Evolutionary conservation across 495 filamentous ascomycete genomes (phyloP), one percentile per base, ranked within the genome.

Genomic region (Neohortaea acidophila): DNA sequence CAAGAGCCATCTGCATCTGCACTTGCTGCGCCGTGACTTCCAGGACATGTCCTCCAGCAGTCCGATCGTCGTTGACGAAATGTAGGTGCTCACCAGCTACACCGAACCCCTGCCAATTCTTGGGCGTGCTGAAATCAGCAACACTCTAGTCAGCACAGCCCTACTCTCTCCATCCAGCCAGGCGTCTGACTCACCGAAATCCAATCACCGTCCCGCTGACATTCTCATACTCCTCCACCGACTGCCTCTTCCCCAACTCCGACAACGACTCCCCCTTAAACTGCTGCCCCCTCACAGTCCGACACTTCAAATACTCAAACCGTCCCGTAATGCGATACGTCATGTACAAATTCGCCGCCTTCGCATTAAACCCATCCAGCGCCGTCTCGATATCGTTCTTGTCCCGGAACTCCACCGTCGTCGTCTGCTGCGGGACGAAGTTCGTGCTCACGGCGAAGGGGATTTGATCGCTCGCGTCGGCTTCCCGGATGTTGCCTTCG

Each of bases 61-160:
- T 38, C 33, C 61, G 43, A 22, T 65, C 64, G 15, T 60, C 59
- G 0, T 47, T 53, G 45, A 72, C 57, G 40, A 70, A 70, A 43
- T 72, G 68, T 31, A 69, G 29, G 48, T 72, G 68, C 29, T 65
- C 58, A 1, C 68, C 66, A 9, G 58, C 60, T 0, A 72, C 64
- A 23, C 62, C 61, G 31, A 72, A 55, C 9, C 66, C 66, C 43
- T 60, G 59, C 34, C 58, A 54, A 35, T 60, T 70, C 21, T 40
- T 49, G 9, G 68, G 68, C 24, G 59, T 62, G 34, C 62, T 48
- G 33, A 70, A n/a, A n/a, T n/a, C n/a, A n/a, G n/a, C n/a, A n/a
- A n/a, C n/a, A n/a, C n/a, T n/a, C n/a, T 28, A 9, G 25, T 28
- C 25, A 28, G 25, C 25, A n/a, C 25, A 28, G 9, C 9, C n/a